These are phyloP conservation scores for Huntiella decipiens DNA, from an alignment of 2,329 filamentous ascomycete genomes.

Conservation along the genomic window DNA sequence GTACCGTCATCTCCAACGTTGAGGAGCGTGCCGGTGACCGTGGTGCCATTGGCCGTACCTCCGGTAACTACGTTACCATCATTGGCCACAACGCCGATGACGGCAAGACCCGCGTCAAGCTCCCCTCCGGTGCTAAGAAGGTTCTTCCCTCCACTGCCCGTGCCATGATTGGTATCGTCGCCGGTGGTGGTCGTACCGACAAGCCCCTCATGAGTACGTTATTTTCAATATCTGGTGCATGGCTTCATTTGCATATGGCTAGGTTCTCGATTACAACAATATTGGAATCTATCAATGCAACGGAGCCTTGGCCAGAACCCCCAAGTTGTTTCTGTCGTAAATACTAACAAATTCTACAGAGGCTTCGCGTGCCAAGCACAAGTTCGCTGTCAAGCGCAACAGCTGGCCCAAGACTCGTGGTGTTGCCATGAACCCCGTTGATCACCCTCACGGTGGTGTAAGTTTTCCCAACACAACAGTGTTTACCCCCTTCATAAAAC, in stretches of 20 bases:
- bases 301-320: not conserved
- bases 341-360: conserved; percentile 33
- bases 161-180: conserved; percentile 99
- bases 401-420: conserved; percentile 99
- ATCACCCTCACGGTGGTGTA: conserved; percentile 93
- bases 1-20: conserved; percentile 98
- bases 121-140: conserved; percentile 98
- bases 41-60: conserved; percentile 88
- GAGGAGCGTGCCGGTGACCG: conserved; percentile 98
- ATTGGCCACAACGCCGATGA: conserved; percentile 96
- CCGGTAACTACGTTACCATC: conserved; percentile 97
- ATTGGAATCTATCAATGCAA: conserved; percentile 21
- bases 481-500: not conserved
- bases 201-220: conserved; percentile 86
- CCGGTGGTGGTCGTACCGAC: conserved; percentile 97
- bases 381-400: conserved; percentile 99
- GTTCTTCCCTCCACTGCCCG: conserved; percentile 77
- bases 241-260: too few relatives aligned
- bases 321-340: too few relatives aligned
- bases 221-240: not conserved
- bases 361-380: conserved; percentile 99
- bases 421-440: conserved; percentile 99
- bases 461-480: conserved; percentile 18
- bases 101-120: conserved; percentile 99
- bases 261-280: not conserved